Base-by-base conservation (phyloP, 176 grass and related monocot species). In the Carex littledalei region DNA sequence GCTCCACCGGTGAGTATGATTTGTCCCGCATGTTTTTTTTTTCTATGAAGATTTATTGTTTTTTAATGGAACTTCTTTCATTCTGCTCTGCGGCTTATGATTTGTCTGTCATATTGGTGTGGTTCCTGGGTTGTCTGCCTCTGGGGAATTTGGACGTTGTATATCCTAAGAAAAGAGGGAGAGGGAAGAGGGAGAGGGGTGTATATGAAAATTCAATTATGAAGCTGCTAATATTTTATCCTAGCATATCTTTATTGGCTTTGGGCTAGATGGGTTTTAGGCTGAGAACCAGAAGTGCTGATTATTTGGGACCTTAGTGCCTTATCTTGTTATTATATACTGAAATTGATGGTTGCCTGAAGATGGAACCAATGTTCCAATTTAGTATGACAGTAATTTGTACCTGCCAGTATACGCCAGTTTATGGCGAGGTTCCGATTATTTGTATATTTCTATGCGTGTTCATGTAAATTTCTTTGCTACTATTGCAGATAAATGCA, bases 1-100 rank as follows among this genome's bases (percentile, higher is more conserved):
- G 93, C 97, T 70, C 91, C 93, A 11, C 97, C 97, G n/a, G 97
- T 99, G 86, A 95, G 91, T 89, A 57, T 73, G 35, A 80, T 89
- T 85, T 88, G 39, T 88, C 85, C 60, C 84, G 31, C 84, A 29
- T 55, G 26, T 86, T 80, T 16, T 14, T 81, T 10, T 14, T 81
- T 60, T 66, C 8, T 65, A 55, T 81, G 31, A 58, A 62, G 16
- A 58, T 83, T 67, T 83, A 50, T 83, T 81, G 10, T 61, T 81
- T 35, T 63, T 81, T 63, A 68, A 24, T 17, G 50, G 26, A 78
- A 57, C 49, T 57, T 29, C 5, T 77, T 69, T 79, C 10, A 12
- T 63, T 22, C 66, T 65, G 17, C 31, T 39, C 37, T 6, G 37
- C 4, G 49, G 22, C 12, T 55, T 39, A 39, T 39, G 37, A 50